Conservation (phyloP, 345 rosid species). For the Salix purpurea region DNA sequence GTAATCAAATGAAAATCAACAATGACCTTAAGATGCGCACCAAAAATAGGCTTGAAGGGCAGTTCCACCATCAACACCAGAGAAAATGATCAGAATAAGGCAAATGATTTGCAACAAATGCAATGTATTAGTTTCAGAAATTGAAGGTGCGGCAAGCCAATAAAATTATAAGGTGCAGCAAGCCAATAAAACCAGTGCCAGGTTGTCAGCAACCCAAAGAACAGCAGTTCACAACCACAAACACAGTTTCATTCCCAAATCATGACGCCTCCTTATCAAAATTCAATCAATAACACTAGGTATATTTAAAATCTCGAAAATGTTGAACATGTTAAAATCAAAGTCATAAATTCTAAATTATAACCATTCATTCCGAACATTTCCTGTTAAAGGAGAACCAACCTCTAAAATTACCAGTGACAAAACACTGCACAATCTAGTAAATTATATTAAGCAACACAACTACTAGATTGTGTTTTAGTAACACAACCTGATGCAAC, state of each 20-base stretch:
- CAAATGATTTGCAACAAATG: not conserved
- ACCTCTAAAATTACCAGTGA: not conserved
- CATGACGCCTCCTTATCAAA: not conserved
- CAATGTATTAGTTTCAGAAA: not conserved
- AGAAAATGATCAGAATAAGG: not conserved
- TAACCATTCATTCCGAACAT: not conserved
- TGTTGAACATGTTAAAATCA: not conserved
- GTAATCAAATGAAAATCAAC: conserved; percentile 6
- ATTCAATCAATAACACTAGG: not conserved
- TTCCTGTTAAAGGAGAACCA: not conserved
- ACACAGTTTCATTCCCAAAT: not conserved
- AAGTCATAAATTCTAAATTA: not conserved
- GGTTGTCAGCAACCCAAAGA: not conserved
- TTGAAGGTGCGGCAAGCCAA: not conserved
- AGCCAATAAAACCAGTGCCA: not conserved
- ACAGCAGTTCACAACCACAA: not conserved
- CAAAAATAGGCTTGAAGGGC: not conserved
- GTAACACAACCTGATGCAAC: not conserved
- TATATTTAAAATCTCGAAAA: not conserved
- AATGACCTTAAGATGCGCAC: not conserved
- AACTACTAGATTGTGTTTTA: not conserved
- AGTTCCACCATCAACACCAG: not conserved
- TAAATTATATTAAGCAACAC: not conserved
- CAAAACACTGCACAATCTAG: not conserved
- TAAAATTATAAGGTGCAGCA: not conserved